phyloP scores from a whole-genome alignment of 805 yeast genomes.

The Pichia cabralensis region DNA sequence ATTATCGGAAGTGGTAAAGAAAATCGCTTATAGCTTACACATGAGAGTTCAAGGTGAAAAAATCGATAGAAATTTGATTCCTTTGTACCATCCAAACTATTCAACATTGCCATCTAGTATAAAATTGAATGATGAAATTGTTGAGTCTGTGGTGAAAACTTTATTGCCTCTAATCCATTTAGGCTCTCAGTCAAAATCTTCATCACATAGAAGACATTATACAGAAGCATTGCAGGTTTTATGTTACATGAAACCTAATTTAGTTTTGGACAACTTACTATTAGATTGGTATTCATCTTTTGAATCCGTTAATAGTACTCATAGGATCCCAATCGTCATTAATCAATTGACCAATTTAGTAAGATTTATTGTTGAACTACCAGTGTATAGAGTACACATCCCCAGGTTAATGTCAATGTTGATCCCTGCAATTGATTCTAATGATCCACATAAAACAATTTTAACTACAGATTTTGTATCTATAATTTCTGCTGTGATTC shows the following conservation, averaged over 20 bases:
- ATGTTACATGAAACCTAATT: constrained; percentile 49
- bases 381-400: constrained; percentile 65
- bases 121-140: constrained; percentile 18
- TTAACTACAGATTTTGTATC: constrained; percentile 61
- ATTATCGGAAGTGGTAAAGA: constrained; percentile 55
- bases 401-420: constrained; percentile 62
- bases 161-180: constrained; percentile 47
- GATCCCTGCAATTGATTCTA: constrained; percentile 78
- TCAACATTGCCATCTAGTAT: constrained; percentile 17
- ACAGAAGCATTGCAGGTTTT: constrained; percentile 52
- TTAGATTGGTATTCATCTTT: constrained; percentile 72
- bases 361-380: constrained; percentile 54
- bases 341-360: constrained; percentile 55
- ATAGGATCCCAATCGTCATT: constrained; percentile 67
- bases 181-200: constrained; percentile 73
- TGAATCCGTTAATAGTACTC: constrained; percentile 59
- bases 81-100: constrained; percentile 15
- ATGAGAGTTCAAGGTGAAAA: constrained; percentile 44
- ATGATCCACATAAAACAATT: constrained; percentile 68
- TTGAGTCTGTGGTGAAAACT: constrained; percentile 22
- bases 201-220: constrained; percentile 45
- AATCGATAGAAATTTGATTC: constrained; percentile 23
- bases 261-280: constrained; percentile 43
- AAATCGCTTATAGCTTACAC: constrained; percentile 50
- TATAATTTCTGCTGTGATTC: constrained; percentile 60